A percentile compares a stretch with the other conserved stretches of the same genome.
Evolutionary conservation across 1,284 basidiomycete species (phyloP).

Genomic region (Cronartium quercuum): DNA sequence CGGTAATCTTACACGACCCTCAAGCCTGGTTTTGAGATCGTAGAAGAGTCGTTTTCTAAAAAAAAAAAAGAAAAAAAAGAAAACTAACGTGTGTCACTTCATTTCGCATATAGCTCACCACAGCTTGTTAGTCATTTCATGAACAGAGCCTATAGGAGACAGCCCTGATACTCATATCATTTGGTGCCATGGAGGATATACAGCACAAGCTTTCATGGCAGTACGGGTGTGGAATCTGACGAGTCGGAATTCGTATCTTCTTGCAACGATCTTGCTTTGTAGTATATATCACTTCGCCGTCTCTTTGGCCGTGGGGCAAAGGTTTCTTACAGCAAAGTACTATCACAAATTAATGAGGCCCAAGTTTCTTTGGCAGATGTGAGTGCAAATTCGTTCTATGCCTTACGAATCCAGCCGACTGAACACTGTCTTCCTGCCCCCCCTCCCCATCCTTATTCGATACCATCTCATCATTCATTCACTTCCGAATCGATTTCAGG

Average conservation of each 20-base stretch:
- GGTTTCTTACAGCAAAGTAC: background rate
- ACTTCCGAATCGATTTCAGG: background rate
- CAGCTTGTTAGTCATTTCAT: background rate
- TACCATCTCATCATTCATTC: background rate
- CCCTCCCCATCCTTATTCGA: no score
- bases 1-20: background rate
- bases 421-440: no score
- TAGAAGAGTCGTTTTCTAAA: no score
- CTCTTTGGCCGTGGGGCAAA: background rate
- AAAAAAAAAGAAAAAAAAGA: no score
- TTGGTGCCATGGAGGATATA: no score
- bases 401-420: background rate
- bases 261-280: background rate
- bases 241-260: background rate
- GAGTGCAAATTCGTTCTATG: background rate
- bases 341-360: background rate
- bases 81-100: no score
- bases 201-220: background rate
- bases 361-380: background rate
- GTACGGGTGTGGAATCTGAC: background rate
- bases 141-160: background rate
- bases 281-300: background rate
- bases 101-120: background rate
- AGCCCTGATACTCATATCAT: no score
- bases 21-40: no score